Percentiles rank a stretch among this genome's conserved stretches.
Conservation (phyloP, 2,329 filamentous ascomycete species). For the Aureobasidium uvarum region DNA sequence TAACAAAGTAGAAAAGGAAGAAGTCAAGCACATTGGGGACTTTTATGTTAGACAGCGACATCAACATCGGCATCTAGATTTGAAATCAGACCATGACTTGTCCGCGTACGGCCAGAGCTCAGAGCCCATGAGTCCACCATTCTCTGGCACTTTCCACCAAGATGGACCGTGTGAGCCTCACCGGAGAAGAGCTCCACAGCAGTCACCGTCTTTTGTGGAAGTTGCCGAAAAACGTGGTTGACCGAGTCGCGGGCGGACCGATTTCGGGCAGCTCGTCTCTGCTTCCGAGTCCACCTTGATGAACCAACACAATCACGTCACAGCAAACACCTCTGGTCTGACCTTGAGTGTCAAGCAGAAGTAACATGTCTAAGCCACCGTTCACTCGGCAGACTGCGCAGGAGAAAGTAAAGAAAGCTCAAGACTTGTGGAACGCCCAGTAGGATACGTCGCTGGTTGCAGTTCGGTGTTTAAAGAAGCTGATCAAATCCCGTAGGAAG, state of each 20-base stretch:
- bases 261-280: not conserved
- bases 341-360: not conserved
- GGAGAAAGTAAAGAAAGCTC: constrained; percentile 78
- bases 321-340: not conserved
- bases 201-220: constrained; percentile 12
- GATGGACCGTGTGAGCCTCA: constrained; percentile 7
- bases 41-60: constrained; percentile 6
- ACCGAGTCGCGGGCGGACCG: not conserved
- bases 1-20: not conserved
- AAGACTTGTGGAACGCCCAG: constrained; percentile 79
- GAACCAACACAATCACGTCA: constrained; percentile 4
- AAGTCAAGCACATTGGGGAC: not conserved
- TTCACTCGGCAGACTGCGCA: constrained; percentile 71
- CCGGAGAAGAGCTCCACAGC: constrained; percentile 8
- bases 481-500: constrained; percentile 21
- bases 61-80: constrained; percentile 1
- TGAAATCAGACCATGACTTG: constrained; percentile 19
- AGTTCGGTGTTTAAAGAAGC: not conserved
- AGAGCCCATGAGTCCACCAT: not conserved
- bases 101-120: not conserved
- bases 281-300: constrained; percentile 16
- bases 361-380: constrained; percentile 55
- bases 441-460: constrained; percentile 40
- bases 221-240: constrained; percentile 13
- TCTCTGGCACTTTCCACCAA: constrained; percentile 23